Evolutionary conservation across 1,284 basidiomycete genomes (phyloP).

Genomic region (Macrocystidia cucumis): DNA sequence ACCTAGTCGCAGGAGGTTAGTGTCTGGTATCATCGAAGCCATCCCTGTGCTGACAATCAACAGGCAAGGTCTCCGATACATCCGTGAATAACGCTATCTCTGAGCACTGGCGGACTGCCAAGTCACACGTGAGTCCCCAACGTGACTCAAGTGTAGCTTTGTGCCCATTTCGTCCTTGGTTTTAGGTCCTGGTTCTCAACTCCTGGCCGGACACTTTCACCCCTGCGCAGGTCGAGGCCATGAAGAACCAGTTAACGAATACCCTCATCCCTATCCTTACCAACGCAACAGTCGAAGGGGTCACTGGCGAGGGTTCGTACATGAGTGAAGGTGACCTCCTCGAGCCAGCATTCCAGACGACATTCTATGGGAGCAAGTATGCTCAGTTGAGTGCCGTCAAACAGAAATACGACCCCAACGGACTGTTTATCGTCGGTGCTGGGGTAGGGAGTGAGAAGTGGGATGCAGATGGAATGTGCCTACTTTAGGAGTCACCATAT

Average conservation of each 20-base stretch:
- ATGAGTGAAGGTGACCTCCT: conserved; percentile 31
- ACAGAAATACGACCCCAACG: conserved; percentile 30
- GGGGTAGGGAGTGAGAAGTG: conserved; percentile 37
- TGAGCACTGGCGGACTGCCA: conserved; percentile 23
- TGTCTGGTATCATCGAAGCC: neutral
- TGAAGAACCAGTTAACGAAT: no score
- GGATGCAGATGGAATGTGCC: no score
- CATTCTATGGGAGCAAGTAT: conserved; percentile 39
- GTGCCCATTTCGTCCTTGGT: neutral
- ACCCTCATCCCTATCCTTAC: neutral
- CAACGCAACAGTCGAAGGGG: neutral
- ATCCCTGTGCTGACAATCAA: conserved; percentile 12
- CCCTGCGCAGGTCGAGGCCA: conserved; percentile 9
- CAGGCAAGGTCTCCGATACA: conserved; percentile 21
- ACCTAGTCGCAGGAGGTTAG: neutral
- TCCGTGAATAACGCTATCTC: conserved; percentile 18
- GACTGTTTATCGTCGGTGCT: conserved; percentile 31
- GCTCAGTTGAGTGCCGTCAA: conserved; percentile 30
- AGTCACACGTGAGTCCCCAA: conserved; percentile 20
- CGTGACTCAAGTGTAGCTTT: neutral
- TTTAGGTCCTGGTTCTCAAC: conserved; percentile 10
- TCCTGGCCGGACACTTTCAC: conserved; percentile 8
- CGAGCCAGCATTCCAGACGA: conserved; percentile 26
- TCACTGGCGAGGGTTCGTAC: conserved; percentile 20
- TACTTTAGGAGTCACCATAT: no score